A percentile compares a stretch with the other conserved stretches of the same genome.
These are phyloP conservation scores for Hemileccinum rubropunctum DNA, from an alignment of 768 basidiomycete genomes.

Conservation along the genomic window DNA sequence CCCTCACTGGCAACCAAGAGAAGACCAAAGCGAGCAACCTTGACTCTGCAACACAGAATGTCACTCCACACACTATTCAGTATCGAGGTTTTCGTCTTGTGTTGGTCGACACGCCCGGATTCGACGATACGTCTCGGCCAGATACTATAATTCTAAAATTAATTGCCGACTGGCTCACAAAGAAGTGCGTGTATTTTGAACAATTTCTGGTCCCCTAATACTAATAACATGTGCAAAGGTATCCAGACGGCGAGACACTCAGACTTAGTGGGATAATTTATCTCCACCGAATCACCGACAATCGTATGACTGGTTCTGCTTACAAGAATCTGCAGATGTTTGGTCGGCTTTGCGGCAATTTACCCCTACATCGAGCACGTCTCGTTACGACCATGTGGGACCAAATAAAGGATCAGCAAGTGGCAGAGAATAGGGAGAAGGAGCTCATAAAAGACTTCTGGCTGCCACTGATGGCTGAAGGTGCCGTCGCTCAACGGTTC, in stretches of 20 bases:
- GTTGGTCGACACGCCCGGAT: conserved; percentile 21
- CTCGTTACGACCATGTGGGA: conserved; percentile 34
- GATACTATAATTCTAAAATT: conserved; percentile 9
- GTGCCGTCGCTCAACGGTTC: conserved; percentile 2
- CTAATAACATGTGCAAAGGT: conserved; percentile 3
- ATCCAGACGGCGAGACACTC: background rate
- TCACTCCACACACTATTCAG: conserved; percentile 2
- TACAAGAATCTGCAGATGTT: conserved; percentile 34
- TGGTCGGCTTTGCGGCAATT: background rate
- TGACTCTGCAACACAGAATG: conserved; percentile 7
- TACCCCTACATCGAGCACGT: too few relatives aligned
- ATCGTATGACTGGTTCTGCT: conserved; percentile 31
- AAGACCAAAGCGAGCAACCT: background rate
- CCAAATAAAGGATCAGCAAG: conserved; percentile 10
- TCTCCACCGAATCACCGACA: conserved; percentile 35
- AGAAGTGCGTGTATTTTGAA: conserved; percentile 8
- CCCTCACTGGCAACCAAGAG: conserved; percentile 3
- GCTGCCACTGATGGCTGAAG: background rate
- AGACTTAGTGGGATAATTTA: conserved; percentile 34
- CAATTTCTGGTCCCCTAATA: background rate
- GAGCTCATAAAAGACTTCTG: conserved; percentile 30
- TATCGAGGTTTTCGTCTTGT: background rate
- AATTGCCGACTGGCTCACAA: conserved; percentile 17
- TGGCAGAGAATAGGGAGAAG: conserved; percentile 13
- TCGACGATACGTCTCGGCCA: conserved; percentile 17